Conservation (phyloP, 2,329 filamentous ascomycete species). For the Elsinoe australis region DNA sequence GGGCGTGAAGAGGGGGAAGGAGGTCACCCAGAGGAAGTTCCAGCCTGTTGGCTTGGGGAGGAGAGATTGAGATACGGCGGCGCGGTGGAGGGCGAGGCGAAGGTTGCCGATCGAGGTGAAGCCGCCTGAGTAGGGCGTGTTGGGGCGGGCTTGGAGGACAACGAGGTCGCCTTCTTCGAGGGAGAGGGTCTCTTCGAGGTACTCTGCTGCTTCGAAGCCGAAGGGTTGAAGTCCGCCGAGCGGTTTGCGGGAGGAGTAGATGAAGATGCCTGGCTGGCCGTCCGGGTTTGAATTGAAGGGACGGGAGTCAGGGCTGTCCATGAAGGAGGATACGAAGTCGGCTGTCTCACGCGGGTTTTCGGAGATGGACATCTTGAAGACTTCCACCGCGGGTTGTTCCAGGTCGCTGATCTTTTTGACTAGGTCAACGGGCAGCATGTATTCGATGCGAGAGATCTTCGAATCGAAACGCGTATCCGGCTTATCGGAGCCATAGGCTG, state of each 20-base stretch:
- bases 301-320: conserved; percentile 55
- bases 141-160: conserved; percentile 68
- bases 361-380: conserved; percentile 58
- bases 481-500: conserved; percentile 78
- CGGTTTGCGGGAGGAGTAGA: conserved; percentile 66
- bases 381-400: conserved; percentile 62
- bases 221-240: conserved; percentile 69
- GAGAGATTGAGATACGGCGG: conserved; percentile 56
- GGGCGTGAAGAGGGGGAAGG: conserved; percentile 89
- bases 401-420: conserved; percentile 67
- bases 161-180: conserved; percentile 69
- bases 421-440: conserved; percentile 56
- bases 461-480: conserved; percentile 74
- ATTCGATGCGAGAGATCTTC: conserved; percentile 55
- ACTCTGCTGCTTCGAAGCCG: conserved; percentile 62
- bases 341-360: conserved; percentile 48
- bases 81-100: conserved; percentile 60
- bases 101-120: conserved; percentile 67
- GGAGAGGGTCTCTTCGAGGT: conserved; percentile 45
- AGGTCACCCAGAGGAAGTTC: conserved; percentile 74
- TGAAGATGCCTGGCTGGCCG: conserved; percentile 71
- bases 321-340: conserved; percentile 60
- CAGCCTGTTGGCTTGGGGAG: conserved; percentile 47
- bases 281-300: conserved; percentile 60
- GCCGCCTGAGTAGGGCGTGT: conserved; percentile 59